Percentiles rank a stretch among this genome's conserved stretches.
phyloP scores from a whole-genome alignment of 176 grass and related monocot species.

The Eremochloa ophiuroides region DNA sequence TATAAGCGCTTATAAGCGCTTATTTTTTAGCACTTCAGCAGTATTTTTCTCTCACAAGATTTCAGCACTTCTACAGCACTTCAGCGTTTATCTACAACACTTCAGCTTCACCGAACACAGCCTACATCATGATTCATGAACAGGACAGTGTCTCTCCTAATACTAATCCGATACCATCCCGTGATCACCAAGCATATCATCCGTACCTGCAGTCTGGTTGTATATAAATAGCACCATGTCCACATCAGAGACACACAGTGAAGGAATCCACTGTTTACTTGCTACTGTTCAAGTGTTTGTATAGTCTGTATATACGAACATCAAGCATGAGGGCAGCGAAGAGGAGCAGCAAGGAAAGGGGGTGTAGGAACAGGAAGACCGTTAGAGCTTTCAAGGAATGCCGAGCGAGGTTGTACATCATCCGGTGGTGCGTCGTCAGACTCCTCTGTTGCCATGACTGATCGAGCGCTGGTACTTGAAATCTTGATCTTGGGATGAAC shows the following conservation, averaged over 20 bases:
- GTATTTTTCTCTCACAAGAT: too few relatives aligned
- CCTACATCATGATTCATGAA: too few relatives aligned
- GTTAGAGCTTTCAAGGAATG: conserved; percentile 5
- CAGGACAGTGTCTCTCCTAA: neutral
- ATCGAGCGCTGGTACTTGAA: neutral
- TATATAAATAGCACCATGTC: neutral
- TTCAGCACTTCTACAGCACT: too few relatives aligned
- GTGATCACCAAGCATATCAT: neutral
- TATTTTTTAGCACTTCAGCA: too few relatives aligned
- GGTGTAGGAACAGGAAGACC: neutral
- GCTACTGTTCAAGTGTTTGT: neutral
- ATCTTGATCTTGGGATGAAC: neutral
- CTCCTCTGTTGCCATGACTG: conserved; percentile 22
- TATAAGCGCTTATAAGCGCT: too few relatives aligned
- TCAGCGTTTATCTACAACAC: too few relatives aligned
- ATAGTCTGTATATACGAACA: neutral
- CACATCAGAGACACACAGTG: neutral
- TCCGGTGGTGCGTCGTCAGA: conserved; percentile 20
- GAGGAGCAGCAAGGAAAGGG: neutral
- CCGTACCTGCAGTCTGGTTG: neutral
- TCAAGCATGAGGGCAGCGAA: neutral
- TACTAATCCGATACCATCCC: neutral
- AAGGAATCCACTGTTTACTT: neutral
- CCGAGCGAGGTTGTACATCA: conserved; percentile 11
- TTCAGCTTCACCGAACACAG: too few relatives aligned